Conservation (phyloP, 805 yeast genomes). For the Saturnispora quitensis region DNA sequence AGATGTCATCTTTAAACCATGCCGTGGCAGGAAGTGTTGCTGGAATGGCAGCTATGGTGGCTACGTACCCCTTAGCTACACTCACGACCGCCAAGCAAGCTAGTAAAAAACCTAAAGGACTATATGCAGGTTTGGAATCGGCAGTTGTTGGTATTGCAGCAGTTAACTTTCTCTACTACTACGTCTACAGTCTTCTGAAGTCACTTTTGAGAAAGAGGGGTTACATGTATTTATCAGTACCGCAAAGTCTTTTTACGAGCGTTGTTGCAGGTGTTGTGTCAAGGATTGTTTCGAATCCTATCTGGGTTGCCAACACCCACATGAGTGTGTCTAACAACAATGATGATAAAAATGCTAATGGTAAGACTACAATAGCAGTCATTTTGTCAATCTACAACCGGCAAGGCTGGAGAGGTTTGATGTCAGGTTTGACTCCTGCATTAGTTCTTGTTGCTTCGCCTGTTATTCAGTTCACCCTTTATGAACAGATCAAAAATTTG, state of each 20-base stretch:
- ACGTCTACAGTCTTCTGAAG: conserved; percentile 70
- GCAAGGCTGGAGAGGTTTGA: conserved; percentile 66
- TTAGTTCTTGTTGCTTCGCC: conserved; percentile 81
- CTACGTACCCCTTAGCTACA: conserved; percentile 85
- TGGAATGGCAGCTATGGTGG: conserved; percentile 77
- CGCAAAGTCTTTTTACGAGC: conserved; percentile 68
- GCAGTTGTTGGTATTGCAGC: conserved; percentile 80
- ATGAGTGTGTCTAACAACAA: conserved; percentile 48
- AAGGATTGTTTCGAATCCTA: conserved; percentile 74
- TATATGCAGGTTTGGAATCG: conserved; percentile 80
- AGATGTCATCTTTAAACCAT: conserved; percentile 31
- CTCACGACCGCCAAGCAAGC: conserved; percentile 85
- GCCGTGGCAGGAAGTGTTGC: conserved; percentile 95
- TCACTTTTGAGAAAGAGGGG: conserved; percentile 18
- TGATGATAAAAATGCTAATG: conserved; percentile 1
- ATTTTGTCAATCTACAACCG: conserved; percentile 52
- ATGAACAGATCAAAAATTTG: conserved; percentile 72
- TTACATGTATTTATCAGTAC: conserved; percentile 40
- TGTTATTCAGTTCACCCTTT: conserved; percentile 83
- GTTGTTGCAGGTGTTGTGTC: conserved; percentile 84
- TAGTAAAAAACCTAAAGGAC: conserved; percentile 57
- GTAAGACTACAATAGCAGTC: conserved; percentile 41
- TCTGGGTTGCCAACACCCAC: conserved; percentile 92
- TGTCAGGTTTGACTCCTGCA: conserved; percentile 85
- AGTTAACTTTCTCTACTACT: conserved; percentile 84